phyloP scores from a whole-genome alignment of 2,329 filamentous ascomycete species.

The Reticulascus tulasneorum region DNA sequence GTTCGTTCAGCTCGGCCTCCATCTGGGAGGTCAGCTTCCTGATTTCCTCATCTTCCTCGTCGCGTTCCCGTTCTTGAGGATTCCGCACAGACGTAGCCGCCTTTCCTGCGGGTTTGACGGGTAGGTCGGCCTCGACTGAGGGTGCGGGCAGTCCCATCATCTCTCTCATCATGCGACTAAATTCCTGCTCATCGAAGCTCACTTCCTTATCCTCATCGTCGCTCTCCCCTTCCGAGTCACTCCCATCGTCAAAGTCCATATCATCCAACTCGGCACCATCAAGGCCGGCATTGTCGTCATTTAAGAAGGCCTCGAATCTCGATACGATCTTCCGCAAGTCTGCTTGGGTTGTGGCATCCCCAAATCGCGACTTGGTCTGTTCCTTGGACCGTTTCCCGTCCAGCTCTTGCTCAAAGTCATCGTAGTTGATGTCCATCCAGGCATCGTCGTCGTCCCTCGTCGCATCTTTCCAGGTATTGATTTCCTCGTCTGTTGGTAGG shows the following conservation, averaged over 20 bases:
- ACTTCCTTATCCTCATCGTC: conserved; percentile 69
- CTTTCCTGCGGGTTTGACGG: conserved; percentile 4
- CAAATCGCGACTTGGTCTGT: conserved; percentile 44
- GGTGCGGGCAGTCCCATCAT: conserved; percentile 78
- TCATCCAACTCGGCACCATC: conserved; percentile 74
- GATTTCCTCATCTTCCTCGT: conserved; percentile 59
- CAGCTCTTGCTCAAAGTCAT: conserved; percentile 82
- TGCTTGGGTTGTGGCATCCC: conserved; percentile 63
- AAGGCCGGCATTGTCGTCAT: conserved; percentile 75
- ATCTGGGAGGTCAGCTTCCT: conserved; percentile 63
- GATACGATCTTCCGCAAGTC: conserved; percentile 88
- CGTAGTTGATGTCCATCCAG: conserved; percentile 90
- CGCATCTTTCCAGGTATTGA: conserved; percentile 60
- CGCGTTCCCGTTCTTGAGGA: conserved; percentile 8
- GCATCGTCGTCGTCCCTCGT: conserved; percentile 74
- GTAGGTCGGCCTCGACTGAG: conserved; percentile 11
- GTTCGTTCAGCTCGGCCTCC: conserved; percentile 66
- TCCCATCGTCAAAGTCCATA: conserved; percentile 59
- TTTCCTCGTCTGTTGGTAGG: conserved; percentile 71
- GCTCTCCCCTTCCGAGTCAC: conserved; percentile 48
- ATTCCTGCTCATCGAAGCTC: conserved; percentile 80
- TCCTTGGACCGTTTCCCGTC: conserved; percentile 29
- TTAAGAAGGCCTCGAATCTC: conserved; percentile 87
- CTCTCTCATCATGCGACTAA: conserved; percentile 82
- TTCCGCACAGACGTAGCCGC: conserved; percentile 6